These are phyloP conservation scores for Neurospora pannonica DNA, from an alignment of 495 filamentous ascomycete species.

Conservation along the genomic window DNA sequence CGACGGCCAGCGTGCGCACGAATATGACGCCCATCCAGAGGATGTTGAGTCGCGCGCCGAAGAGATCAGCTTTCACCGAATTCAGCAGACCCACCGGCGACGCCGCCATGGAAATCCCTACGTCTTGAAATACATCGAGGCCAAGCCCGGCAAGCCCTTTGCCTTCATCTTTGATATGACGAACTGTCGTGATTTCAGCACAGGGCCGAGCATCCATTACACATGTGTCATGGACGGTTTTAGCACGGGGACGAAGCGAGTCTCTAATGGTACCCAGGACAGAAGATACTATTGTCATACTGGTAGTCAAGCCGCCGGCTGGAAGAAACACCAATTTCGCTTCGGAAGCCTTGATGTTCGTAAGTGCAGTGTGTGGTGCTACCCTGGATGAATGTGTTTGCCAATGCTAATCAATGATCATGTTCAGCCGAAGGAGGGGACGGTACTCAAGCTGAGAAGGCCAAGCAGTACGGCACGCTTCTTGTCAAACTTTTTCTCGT, in stretches of 20 bases:
- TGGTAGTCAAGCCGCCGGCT: neutral
- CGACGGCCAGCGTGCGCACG: conserved; percentile 10
- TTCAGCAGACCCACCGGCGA: neutral
- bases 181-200: neutral
- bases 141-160: conserved; percentile 6
- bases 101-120: neutral
- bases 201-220: neutral
- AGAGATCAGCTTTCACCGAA: neutral
- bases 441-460: neutral
- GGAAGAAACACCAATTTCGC: neutral
- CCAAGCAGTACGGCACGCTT: neutral
- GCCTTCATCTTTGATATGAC: neutral
- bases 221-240: neutral
- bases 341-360: neutral
- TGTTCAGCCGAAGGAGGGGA: neutral
- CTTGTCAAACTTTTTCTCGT: neutral
- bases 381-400: neutral
- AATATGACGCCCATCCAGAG: conserved; percentile 21
- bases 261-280: neutral
- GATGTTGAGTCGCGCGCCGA: neutral
- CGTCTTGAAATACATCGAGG: conserved; percentile 13
- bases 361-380: neutral
- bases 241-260: too few relatives aligned
- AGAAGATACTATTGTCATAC: neutral
- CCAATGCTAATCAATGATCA: neutral